A percentile compares a stretch with the other conserved stretches of the same genome.
These are phyloP conservation scores for Aspergillus sp. DNA, from an alignment of 2,329 filamentous ascomycete species.

Conservation along the genomic window DNA sequence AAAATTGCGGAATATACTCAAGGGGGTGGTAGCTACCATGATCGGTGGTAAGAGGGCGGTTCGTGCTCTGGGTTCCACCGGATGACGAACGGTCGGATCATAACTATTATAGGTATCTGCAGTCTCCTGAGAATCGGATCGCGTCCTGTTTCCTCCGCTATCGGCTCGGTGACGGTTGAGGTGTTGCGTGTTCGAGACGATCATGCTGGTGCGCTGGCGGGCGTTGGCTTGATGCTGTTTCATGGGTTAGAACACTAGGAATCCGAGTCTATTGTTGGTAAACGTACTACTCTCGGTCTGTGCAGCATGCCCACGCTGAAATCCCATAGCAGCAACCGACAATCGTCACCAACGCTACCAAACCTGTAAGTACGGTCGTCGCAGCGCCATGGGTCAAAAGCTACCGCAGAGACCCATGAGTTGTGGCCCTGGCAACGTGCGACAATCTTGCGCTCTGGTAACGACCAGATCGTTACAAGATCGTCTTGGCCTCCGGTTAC, in stretches of 20 bases:
- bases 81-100: constrained; percentile 68
- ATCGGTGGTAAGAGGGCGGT: constrained; percentile 89
- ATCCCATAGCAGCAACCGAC: constrained; percentile 89
- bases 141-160: constrained; percentile 60
- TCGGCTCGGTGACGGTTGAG: constrained; percentile 64
- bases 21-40: constrained; percentile 60
- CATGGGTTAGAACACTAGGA: constrained; percentile 13
- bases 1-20: background rate
- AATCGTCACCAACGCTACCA: constrained; percentile 93
- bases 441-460: constrained; percentile 79
- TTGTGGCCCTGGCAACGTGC: constrained; percentile 93
- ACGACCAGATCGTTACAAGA: constrained; percentile 91
- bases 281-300: constrained; percentile 76
- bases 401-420: constrained; percentile 90
- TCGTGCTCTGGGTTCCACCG: constrained; percentile 79
- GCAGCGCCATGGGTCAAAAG: constrained; percentile 96
- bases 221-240: constrained; percentile 37
- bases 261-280: constrained; percentile 2
- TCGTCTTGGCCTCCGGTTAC: constrained; percentile 96
- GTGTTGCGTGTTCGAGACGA: constrained; percentile 29
- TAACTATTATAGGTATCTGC: constrained; percentile 44
- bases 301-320: constrained; percentile 97
- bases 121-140: constrained; percentile 71
- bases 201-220: constrained; percentile 42
- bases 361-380: constrained; percentile 95